A percentile compares a stretch with the other conserved stretches of the same genome.
Conservation (phyloP, 495 filamentous ascomycete species). For the Aspergillus kassunensis region DNA sequence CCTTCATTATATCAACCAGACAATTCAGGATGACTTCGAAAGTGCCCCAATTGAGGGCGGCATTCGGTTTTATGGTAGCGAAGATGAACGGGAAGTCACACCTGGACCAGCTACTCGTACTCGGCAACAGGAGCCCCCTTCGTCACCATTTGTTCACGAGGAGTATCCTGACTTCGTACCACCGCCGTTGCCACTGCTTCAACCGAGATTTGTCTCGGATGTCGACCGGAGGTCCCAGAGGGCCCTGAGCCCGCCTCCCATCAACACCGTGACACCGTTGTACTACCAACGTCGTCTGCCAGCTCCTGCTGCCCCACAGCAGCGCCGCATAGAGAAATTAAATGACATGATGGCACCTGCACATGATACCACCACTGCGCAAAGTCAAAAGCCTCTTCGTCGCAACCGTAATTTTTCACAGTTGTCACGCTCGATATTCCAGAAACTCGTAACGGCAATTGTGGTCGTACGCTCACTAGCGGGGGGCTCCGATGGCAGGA, state of each 20-base stretch:
- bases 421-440: conserved; percentile 25
- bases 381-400: conserved; percentile 14
- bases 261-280: not conserved
- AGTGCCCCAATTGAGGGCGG: conserved; percentile 26
- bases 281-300: not conserved
- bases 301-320: not conserved
- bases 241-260: not conserved
- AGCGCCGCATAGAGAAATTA: conserved; percentile 29
- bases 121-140: conserved; percentile 1
- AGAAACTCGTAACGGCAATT: conserved; percentile 61
- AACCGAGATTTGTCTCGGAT: not conserved
- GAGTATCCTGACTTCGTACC: not conserved
- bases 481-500: conserved; percentile 61
- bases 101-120: conserved; percentile 4
- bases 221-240: not conserved
- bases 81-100: conserved; percentile 5
- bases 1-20: conserved; percentile 34
- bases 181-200: not conserved
- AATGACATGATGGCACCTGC: conserved; percentile 20
- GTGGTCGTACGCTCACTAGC: conserved; percentile 68
- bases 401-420: conserved; percentile 21
- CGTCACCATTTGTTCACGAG: not conserved
- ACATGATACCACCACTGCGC: not conserved
- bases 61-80: conserved; percentile 34
- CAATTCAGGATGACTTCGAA: conserved; percentile 29